Evolutionary conservation across 2,329 filamentous ascomycete species (phyloP).

Genomic region (Fulvia fulva): DNA sequence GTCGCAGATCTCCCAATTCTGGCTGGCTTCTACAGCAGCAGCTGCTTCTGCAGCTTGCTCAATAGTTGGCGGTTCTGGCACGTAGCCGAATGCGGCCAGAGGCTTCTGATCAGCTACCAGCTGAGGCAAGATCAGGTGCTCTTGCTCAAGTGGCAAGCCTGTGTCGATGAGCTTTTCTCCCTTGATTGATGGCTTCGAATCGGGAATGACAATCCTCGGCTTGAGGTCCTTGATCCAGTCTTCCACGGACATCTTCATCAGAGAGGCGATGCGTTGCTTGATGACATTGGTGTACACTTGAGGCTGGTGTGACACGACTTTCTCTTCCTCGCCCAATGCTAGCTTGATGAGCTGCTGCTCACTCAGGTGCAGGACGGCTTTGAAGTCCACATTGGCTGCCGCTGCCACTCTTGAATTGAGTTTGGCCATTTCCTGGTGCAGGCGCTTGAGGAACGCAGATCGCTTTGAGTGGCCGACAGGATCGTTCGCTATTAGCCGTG

Average conservation of each 20-base stretch:
- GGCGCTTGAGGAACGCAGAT: conserved; percentile 48
- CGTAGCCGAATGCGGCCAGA: conserved; percentile 70
- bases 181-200: conserved; percentile 26
- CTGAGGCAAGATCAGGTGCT: conserved; percentile 60
- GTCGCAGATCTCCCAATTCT: conserved; percentile 84
- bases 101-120: conserved; percentile 59
- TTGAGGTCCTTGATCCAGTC: conserved; percentile 58
- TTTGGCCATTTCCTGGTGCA: conserved; percentile 63
- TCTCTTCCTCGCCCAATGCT: conserved; percentile 75
- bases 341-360: conserved; percentile 65
- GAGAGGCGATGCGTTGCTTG: conserved; percentile 71
- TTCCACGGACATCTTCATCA: conserved; percentile 68
- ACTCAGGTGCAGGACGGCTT: conserved; percentile 55
- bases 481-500: conserved; percentile 56
- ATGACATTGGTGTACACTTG: conserved; percentile 78
- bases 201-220: conserved; percentile 15
- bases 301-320: conserved; percentile 61
- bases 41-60: conserved; percentile 64
- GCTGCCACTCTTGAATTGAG: conserved; percentile 53
- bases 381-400: conserved; percentile 23
- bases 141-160: conserved; percentile 63
- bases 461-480: conserved; percentile 38
- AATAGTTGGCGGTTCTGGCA: conserved; percentile 62
- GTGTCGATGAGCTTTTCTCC: conserved; percentile 55
- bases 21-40: conserved; percentile 60